Percentiles rank a stretch among this genome's conserved stretches.
These are phyloP conservation scores for Leavenworthia alabamica DNA, from an alignment of 345 rosid species.

Conservation along the genomic window DNA sequence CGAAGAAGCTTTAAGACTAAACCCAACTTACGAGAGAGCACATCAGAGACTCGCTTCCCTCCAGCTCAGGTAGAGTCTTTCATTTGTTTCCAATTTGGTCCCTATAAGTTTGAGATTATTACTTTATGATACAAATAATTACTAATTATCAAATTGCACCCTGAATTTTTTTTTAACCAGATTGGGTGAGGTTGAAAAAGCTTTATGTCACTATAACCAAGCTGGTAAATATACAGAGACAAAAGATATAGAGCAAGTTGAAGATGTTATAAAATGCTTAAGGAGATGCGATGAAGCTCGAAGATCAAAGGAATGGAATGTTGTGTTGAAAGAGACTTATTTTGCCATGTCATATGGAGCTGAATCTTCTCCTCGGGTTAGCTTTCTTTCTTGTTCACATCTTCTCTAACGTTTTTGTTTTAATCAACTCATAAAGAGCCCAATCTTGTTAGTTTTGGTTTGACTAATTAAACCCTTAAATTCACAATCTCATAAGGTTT, in stretches of 20 bases:
- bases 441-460: neutral
- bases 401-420: neutral
- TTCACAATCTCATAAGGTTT: conserved; percentile 30
- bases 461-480: neutral
- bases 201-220: conserved; percentile 45
- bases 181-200: conserved; percentile 59
- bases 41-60: conserved; percentile 63
- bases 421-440: neutral
- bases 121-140: neutral
- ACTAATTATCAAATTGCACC: neutral
- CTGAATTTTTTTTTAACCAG: conserved; percentile 23
- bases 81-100: neutral
- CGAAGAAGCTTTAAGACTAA: conserved; percentile 61
- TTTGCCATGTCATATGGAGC: conserved; percentile 46
- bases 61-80: conserved; percentile 41
- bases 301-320: conserved; percentile 42
- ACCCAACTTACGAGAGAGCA: conserved; percentile 58
- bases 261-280: conserved; percentile 37
- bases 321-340: conserved; percentile 42
- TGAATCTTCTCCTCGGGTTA: conserved; percentile 56
- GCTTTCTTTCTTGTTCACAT: conserved; percentile 1
- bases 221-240: conserved; percentile 33
- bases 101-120: neutral
- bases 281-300: conserved; percentile 40
- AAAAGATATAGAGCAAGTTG: conserved; percentile 42